Base-by-base conservation (phyloP, 225 moss, liverwort and hornwort genomes). In the Pseudoscleropodium purum region DNA sequence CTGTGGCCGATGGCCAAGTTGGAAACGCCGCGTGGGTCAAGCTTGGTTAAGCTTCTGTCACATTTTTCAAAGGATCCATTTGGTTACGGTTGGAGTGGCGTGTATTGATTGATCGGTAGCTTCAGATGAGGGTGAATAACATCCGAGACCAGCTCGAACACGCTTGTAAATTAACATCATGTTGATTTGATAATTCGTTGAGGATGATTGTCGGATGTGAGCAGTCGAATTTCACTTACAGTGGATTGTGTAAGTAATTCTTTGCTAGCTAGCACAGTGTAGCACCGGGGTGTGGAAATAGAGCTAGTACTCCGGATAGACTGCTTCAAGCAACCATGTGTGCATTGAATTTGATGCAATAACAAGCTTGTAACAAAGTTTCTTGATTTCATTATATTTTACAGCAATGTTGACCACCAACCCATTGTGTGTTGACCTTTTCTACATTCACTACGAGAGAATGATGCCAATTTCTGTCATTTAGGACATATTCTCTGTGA, bases 21-120 rank as follows among this genome's bases (percentile, higher is more conserved):
- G 93, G 94, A 2, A 1, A 90, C 43, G 94, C 94, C 5, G 81
- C 92, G 1, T 94, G 94, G 94, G 91, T 94, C n/a, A 83, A 93
- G 70, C 41, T 93, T 57, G 91, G 91, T 23, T 91, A 87, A 86
- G 57, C 20, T 37, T 7, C 7, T 33, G 47, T 36, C 56, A 21
- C 39, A 8, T 39, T 63, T 51, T 41, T 47, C 2, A 23, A 14
- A 23, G 77, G 34, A 77, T 23, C 52, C 5, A 36, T 65, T 79
- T 23, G 18, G 84, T 54, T 68, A 13, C 4, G 24, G 73, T 62
- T 36, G 39, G 43, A 7, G 59, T 88, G 49, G 47, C 61, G 39
- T 64, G 64, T 67, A 66, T 60, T 39, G 10, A 74, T 49, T 4
- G 47, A 84, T 65, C 24, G 16, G 17, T 67, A 45, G 27, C 56